Evolutionary conservation across 805 yeast genomes (phyloP), one percentile per base, ranked within the genome.

Genomic region (Candida verbasci): DNA sequence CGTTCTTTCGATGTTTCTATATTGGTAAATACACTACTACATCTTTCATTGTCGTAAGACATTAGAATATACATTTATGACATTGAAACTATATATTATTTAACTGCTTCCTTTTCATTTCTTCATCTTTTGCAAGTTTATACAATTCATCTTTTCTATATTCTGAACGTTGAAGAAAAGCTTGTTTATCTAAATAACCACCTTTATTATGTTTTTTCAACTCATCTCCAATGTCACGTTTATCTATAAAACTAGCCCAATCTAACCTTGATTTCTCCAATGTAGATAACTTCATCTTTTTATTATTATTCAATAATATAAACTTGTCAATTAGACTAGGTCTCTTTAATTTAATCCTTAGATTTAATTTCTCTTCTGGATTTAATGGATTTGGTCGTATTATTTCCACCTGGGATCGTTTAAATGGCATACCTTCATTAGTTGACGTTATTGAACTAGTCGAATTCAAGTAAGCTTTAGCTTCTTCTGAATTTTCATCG

Each of bases 181-280:
- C 96, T 58, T 91, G 97, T 53, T 79, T 87, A 43, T 86, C 95
- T 51, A 93, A 64, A 60, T 81, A 93, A 7, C 98, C 98, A 35
- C 81, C 93, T 65, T 85, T 89, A 55, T 88, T 89, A 53, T 82
- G 83, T 39, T 76, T 72, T 32, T 71, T 73, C 52, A 93, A 73
- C 44, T 93, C 98, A 46, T 86, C 96, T 35, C 76, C 71, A 31
- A 93, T 80, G 38, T 88, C 88, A 45, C 81, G 80, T 45, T 83
- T 74, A 60, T 91, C 97, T 21, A 93, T 96, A 61, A 85, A 88
- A 31, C 85, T 78, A 1, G 95, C 94, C 95, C 97, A 93, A 60
- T 93, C 98, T 34, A 93, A 68, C 44, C 95, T 70, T 1, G 95
- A 85, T 60, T 93, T 93, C 55, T 93, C 97, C 45, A 93, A 65